Conservation (phyloP, 306 rosid species). For the Cucurbita moschata region DNA sequence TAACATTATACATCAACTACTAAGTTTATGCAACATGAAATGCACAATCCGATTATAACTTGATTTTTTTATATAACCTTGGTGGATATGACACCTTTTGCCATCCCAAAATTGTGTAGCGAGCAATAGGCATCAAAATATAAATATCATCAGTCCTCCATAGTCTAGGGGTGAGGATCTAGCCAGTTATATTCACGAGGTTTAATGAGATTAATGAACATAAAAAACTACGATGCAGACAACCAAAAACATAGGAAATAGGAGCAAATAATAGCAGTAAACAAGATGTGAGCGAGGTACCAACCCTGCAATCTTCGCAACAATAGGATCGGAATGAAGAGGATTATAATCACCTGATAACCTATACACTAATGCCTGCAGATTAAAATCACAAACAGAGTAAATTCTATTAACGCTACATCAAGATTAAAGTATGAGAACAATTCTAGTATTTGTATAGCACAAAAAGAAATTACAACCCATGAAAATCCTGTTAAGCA, state of each 20-base stretch:
- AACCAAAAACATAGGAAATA: not conserved
- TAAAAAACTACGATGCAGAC: not conserved
- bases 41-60: not conserved
- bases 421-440: not conserved
- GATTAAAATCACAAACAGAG: constrained; percentile 7
- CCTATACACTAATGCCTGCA: constrained; percentile 88
- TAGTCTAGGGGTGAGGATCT: not conserved
- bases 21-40: not conserved
- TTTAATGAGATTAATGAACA: not conserved
- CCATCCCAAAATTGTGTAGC: not conserved
- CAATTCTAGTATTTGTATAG: not conserved
- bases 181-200: not conserved
- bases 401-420: not conserved
- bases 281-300: constrained; percentile 19
- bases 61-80: too few species aligned
- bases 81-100: not conserved
- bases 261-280: not conserved
- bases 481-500: not conserved
- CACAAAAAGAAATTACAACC: not conserved
- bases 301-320: constrained; percentile 85
- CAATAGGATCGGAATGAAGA: constrained; percentile 76
- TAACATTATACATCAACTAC: not conserved
- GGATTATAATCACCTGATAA: constrained; percentile 87
- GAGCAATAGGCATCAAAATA: not conserved
- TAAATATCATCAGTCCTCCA: not conserved